Percentiles rank a stretch among this genome's conserved stretches.
phyloP scores from a whole-genome alignment of 306 rosid species.

The Prinsepia uniflora region DNA sequence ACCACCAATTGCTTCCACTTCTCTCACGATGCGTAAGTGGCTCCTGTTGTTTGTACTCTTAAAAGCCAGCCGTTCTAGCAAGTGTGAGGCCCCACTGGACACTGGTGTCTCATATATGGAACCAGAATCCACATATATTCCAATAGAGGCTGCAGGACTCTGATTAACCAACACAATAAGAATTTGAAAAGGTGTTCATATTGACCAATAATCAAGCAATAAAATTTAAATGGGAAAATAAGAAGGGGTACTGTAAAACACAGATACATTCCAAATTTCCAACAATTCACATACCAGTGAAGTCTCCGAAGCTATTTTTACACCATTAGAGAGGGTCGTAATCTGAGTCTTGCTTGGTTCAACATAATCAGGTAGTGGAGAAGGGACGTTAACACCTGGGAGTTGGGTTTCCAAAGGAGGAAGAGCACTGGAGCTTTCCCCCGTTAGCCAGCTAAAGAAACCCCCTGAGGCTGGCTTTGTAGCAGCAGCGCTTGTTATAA shows the following conservation, averaged over 20 bases:
- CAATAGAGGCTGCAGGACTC: constrained; percentile 91
- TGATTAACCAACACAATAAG: constrained; percentile 32
- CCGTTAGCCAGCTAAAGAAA: constrained; percentile 75
- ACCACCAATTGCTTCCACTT: constrained; percentile 93
- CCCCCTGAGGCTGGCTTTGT: constrained; percentile 54
- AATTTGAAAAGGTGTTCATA: not conserved
- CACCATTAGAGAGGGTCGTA: constrained; percentile 74
- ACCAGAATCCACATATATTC: constrained; percentile 79
- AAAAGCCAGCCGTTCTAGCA: constrained; percentile 93
- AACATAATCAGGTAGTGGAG: constrained; percentile 60
- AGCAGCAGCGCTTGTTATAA: constrained; percentile 54
- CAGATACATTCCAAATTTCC: constrained; percentile 2
- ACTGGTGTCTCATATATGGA: constrained; percentile 79
- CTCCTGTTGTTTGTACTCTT: constrained; percentile 90
- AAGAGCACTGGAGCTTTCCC: constrained; percentile 52
- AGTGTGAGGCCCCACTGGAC: constrained; percentile 83
- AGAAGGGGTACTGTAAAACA: not conserved
- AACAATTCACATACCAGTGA: constrained; percentile 44
- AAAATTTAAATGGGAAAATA: not conserved
- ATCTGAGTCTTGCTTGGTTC: constrained; percentile 74
- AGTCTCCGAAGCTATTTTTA: constrained; percentile 77
- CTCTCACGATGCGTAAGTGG: constrained; percentile 91
- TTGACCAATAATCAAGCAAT: no score
- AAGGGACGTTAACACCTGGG: constrained; percentile 55
- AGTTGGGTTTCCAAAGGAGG: constrained; percentile 59